Conservation (phyloP, 441 rosid genomes). For the Biscutella laevigata region DNA sequence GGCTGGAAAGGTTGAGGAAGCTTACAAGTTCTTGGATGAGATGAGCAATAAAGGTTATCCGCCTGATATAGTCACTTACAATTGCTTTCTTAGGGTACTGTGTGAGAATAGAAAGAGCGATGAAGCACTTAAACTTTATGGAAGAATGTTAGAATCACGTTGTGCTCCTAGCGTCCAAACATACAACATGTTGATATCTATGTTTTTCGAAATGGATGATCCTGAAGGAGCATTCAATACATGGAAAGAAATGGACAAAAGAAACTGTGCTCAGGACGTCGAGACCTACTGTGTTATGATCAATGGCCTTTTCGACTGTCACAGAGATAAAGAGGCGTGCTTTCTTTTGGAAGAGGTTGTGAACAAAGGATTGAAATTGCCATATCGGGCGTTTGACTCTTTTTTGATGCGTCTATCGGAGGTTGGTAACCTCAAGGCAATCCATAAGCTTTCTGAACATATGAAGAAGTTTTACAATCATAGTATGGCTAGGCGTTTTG, state of each 20-base stretch:
- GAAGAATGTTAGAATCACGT: slow-evolving; percentile 48
- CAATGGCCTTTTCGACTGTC: slow-evolving; percentile 70
- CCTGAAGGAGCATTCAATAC: slow-evolving; percentile 62
- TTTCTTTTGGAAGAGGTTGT: slow-evolving; percentile 61
- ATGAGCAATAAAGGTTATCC: slow-evolving; percentile 84
- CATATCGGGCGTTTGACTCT: slow-evolving; percentile 64
- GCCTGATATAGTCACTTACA: slow-evolving; percentile 79
- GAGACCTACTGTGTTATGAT: slow-evolving; percentile 82
- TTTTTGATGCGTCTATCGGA: slow-evolving; percentile 67
- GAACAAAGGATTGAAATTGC: slow-evolving; percentile 57
- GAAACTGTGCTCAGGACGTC: slow-evolving; percentile 48
- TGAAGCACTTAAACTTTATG: slow-evolving; percentile 70
- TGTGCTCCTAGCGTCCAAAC: slow-evolving; percentile 87
- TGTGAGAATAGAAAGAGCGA: slow-evolving; percentile 53
- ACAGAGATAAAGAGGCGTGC: slow-evolving; percentile 62
- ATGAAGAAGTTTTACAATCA: slow-evolving; percentile 80
- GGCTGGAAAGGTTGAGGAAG: slow-evolving; percentile 69
- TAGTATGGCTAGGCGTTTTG: slow-evolving; percentile 72
- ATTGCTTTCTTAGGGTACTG: slow-evolving; percentile 78
- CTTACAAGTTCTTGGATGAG: slow-evolving; percentile 69
- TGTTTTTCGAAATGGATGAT: slow-evolving; percentile 65
- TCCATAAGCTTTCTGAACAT: slow-evolving; percentile 72
- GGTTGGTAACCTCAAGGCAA: slow-evolving; percentile 58
- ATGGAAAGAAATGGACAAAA: slow-evolving; percentile 73
- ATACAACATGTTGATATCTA: slow-evolving; percentile 64